Conservation (phyloP, 345 rosid species). For the Orychophragmus violaceus region DNA sequence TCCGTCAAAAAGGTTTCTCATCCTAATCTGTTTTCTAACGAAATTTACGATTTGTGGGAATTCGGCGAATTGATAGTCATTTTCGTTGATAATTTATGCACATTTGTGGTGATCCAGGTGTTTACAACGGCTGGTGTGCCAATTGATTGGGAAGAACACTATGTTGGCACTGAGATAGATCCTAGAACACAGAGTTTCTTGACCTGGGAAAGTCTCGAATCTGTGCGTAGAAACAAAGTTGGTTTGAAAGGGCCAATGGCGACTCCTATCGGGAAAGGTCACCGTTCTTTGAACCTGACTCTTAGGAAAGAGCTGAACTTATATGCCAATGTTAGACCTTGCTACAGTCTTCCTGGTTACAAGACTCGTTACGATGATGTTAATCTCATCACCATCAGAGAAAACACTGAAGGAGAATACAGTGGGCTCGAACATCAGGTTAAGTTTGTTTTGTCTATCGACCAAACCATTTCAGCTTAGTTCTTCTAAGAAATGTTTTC, state of each 20-base stretch:
- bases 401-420: constrained; percentile 98
- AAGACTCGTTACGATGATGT: constrained; percentile 93
- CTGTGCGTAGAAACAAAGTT: constrained; percentile 72
- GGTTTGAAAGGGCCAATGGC: constrained; percentile 99
- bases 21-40: background rate
- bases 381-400: constrained; percentile 88
- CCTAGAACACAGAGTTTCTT: constrained; percentile 96
- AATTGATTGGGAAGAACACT: constrained; percentile 97
- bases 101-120: constrained; percentile 36
- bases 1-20: constrained; percentile 73
- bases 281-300: constrained; percentile 89
- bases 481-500: background rate
- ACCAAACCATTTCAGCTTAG: background rate
- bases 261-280: constrained; percentile 98
- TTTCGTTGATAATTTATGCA: background rate
- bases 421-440: constrained; percentile 99
- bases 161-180: constrained; percentile 71
- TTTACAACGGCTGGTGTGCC: constrained; percentile 78
- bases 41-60: background rate
- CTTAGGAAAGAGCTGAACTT: constrained; percentile 93
- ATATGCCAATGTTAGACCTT: constrained; percentile 97
- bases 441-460: constrained; percentile 6
- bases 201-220: constrained; percentile 97
- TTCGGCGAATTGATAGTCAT: background rate
- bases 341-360: constrained; percentile 95